Evolutionary conservation across 805 yeast species (phyloP), one percentile per base, ranked within the genome.

Genomic region (Saccharomyces jurei): DNA sequence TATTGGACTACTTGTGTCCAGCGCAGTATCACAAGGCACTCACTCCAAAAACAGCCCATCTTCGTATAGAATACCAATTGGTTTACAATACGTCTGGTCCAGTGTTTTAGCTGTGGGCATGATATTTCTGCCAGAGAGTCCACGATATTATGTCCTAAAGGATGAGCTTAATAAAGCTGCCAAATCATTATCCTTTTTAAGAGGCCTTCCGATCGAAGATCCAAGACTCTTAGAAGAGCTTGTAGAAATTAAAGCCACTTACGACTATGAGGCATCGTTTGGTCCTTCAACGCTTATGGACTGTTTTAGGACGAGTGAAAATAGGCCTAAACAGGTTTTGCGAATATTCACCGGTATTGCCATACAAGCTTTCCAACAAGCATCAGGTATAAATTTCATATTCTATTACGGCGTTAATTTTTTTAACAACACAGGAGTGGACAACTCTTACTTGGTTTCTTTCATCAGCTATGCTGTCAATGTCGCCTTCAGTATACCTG

Each of bases 331-430:
- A 57, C 90, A 86, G 70, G 65, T 72, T 28, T 71, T 76, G 53
- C 71, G 87, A 63, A 75, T 86, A 70, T 54, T 81, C 26, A 82
- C 92, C 17, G 95, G 95, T 54, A 77, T 82, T 54, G 70, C 77
- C 4, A 61, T 86, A 28, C 96, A 89, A 71, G 84, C 88, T 21
- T 75, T 89, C 65, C 97, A 92, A 72, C 97, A 91, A 72, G 82
- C 88, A 64, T 82, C 95, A 8, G 97, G 97, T 53, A 84, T 89
- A 57, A 90, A 90, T 74, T 89, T 89, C 65, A 86, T 89, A 56
- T 88, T 91, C 67, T 91, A 91, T 73, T 91, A 85, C 69, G 94
- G 96, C 46, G 89, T 92, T 26, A 78, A 83, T 60, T 88, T 90
- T 71, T 89, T 91, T 69, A 79, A 80, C 52, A 76, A 72, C 55